A percentile compares a stretch with the other conserved stretches of the same genome.
Evolutionary conservation across 257 asterid species (phyloP).

Genomic region (Osmanthus fragrans): DNA sequence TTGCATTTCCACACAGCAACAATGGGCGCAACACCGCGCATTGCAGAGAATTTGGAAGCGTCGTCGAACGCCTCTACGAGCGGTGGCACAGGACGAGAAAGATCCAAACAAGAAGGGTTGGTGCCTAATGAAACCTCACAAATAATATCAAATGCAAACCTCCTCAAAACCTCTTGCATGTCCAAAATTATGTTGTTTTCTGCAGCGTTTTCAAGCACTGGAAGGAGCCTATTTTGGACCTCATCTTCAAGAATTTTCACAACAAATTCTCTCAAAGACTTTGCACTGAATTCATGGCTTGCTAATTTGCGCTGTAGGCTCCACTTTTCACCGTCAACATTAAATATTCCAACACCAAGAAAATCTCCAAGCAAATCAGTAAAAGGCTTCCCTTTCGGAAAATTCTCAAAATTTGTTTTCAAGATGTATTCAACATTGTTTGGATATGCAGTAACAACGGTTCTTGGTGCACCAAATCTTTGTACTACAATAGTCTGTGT

Average conservation of each 20-base stretch:
- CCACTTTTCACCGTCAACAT: slow-evolving; percentile 64
- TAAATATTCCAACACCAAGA: slow-evolving; percentile 66
- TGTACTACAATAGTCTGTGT: slow-evolving; percentile 53
- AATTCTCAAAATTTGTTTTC: slow-evolving; percentile 53
- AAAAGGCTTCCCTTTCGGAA: slow-evolving; percentile 60
- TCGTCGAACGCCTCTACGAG: slow-evolving; percentile 59
- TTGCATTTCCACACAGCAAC: slow-evolving; percentile 55
- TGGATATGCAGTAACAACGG: slow-evolving; percentile 55
- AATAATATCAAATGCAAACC: slow-evolving; percentile 57
- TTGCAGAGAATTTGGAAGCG: slow-evolving; percentile 52
- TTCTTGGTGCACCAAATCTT: slow-evolving; percentile 53
- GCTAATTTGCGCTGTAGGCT: slow-evolving; percentile 61
- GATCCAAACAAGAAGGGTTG: slow-evolving; percentile 47
- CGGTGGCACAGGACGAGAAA: slow-evolving; percentile 35
- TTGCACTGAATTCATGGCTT: slow-evolving; percentile 56
- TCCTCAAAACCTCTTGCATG: slow-evolving; percentile 63
- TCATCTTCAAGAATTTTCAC: slow-evolving; percentile 40
- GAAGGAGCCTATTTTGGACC: slow-evolving; percentile 37
- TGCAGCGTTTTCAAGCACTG: slow-evolving; percentile 38
- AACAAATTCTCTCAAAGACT: slow-evolving; percentile 44
- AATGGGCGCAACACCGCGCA: slow-evolving; percentile 55
- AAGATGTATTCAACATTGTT: slow-evolving; percentile 55
- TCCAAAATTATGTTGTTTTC: slow-evolving; percentile 27
- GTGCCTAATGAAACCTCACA: slow-evolving; percentile 49
- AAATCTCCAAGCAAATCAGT: slow-evolving; percentile 53